Evolutionary conservation across 1,284 basidiomycete genomes (phyloP).

Genomic region (Athelia sp.): DNA sequence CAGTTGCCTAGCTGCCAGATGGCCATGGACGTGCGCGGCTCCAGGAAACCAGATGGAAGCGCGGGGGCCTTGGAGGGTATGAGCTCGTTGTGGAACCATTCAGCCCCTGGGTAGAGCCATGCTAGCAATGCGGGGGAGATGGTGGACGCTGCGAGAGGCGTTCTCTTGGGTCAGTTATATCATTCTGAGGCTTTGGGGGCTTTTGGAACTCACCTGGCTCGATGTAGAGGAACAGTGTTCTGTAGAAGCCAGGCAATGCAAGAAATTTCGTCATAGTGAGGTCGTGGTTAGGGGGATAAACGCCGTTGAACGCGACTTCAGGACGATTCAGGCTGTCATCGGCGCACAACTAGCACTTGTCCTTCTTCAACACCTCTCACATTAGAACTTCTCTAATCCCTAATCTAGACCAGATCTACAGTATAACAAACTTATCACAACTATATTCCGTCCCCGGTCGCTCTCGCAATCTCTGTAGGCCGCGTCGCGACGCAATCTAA

Average conservation of each 20-base stretch:
- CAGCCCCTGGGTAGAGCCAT: slow-evolving; percentile 57
- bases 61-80: slow-evolving; percentile 41
- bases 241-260: slow-evolving; percentile 65
- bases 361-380: too few relatives aligned
- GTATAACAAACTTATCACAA: too few relatives aligned
- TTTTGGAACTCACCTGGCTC: slow-evolving; percentile 52
- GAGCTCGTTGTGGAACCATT: slow-evolving; percentile 70
- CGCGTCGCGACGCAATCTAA: too few relatives aligned
- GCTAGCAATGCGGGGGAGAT: slow-evolving; percentile 53
- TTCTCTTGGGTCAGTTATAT: slow-evolving; percentile 2
- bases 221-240: slow-evolving; percentile 60
- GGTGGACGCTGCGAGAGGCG: slow-evolving; percentile 43
- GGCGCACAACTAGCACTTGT: too few relatives aligned
- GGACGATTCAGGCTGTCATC: too few relatives aligned
- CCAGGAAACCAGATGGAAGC: slow-evolving; percentile 28
- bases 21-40: slow-evolving; percentile 57
- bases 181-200: not conserved
- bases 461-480: too few relatives aligned
- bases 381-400: too few relatives aligned
- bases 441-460: too few relatives aligned
- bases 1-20: slow-evolving; percentile 73
- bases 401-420: too few relatives aligned
- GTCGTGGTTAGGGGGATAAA: too few relatives aligned
- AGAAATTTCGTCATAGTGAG: too few relatives aligned
- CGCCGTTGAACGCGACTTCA: too few relatives aligned